Evolutionary conservation across 2,329 filamentous ascomycete genomes (phyloP), one percentile per base, ranked within the genome.

Genomic region (Ilyonectria sp.): DNA sequence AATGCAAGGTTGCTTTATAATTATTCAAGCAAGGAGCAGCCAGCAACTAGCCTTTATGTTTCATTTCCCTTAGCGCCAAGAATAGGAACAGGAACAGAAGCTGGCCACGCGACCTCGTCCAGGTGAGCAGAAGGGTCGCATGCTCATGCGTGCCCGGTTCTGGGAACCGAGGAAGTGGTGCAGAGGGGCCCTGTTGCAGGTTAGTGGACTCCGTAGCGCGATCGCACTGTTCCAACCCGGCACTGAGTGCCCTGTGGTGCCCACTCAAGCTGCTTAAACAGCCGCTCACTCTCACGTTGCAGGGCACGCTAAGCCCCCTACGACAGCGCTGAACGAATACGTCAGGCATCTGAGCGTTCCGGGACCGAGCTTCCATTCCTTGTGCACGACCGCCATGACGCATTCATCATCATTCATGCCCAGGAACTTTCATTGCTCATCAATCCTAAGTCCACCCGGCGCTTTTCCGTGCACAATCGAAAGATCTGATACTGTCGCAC

Each of bases 361-460:
- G 29, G 60, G 31, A 33, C 43, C 26, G 49, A 59, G 53, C 46
- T 55, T 63, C 44, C 55, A 43, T 52, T 63, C 49, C 54, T 35
- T 43, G 52, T 56, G 58, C 56, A 26, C 58, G 21, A 47, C 54
- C 53, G 44, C 57, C 71, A 69, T 69, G 71, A 71, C 70, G 65
- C 68, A 71, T 66, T 68, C 65, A 49, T 66, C 65, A 58, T 61
- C 55, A 64, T 54, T 63, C 60, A 49, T 68, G 61, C 60, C 56
- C 29, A 66, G 47, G 53, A 65, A 56, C 60, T 50, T 49, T 50
- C 37, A 26, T 43, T 33, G 35, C 26, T 37, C 56, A 40, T 55
- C 37, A 29, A 64, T 33, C 50, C 29, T 53, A 43, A 67, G 56
- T 44, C 23, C 15, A 52, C 13, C 19, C 52, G 7, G 43, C 21